A percentile compares a stretch with the other conserved stretches of the same genome.
Evolutionary conservation across 2,329 filamentous ascomycete genomes (phyloP).

Genomic region (Talaromyces islandicus): DNA sequence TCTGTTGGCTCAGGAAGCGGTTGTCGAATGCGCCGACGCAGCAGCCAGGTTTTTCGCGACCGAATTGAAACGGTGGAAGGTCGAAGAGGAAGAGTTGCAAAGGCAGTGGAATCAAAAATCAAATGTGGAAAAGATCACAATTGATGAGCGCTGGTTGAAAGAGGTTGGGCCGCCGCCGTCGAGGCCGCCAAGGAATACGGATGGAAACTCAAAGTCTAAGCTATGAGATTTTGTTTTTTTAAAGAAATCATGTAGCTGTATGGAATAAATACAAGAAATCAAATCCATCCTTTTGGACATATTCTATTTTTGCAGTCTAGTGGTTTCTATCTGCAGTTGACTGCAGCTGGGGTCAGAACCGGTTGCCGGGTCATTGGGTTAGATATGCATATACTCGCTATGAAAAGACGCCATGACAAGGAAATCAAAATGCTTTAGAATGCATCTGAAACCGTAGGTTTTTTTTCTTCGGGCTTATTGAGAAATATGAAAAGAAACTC

Average conservation of each 20-base stretch:
- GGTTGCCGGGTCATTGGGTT: neutral
- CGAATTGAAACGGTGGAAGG: conserved; percentile 54
- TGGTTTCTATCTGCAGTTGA: neutral
- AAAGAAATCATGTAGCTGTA: neutral
- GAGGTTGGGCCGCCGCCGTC: conserved; percentile 25
- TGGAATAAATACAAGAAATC: neutral
- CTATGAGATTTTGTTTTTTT: neutral
- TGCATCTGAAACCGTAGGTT: neutral
- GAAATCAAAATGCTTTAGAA: neutral
- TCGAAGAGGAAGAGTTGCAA: conserved; percentile 52
- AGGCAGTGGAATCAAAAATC: conserved; percentile 48
- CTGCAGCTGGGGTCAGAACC: neutral
- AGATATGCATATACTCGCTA: neutral
- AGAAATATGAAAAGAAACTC: neutral
- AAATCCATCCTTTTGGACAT: neutral
- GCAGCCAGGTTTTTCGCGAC: conserved; percentile 51
- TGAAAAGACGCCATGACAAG: neutral
- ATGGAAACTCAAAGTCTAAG: conserved; percentile 9
- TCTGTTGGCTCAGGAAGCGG: conserved; percentile 76
- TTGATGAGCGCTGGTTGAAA: conserved; percentile 50
- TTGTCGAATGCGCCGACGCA: conserved; percentile 57
- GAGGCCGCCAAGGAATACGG: conserved; percentile 14
- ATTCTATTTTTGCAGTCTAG: neutral
- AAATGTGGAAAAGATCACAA: conserved; percentile 49
- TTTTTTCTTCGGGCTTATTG: neutral